Evolutionary conservation across 306 rosid genomes (phyloP).

Genomic region (Inga oerstediana): DNA sequence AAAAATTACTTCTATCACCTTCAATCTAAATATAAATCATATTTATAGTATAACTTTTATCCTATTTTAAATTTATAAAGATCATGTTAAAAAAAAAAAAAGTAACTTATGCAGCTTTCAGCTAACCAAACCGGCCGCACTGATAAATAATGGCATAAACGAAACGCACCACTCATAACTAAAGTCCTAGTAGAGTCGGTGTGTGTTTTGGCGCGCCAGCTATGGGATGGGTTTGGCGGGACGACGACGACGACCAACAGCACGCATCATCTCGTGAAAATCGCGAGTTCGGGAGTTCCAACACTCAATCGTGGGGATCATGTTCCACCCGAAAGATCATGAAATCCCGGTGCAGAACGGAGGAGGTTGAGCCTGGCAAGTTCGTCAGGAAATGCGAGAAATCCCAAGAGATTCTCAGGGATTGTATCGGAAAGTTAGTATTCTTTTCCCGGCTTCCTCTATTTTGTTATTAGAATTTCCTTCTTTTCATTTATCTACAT

Average conservation of each 20-base stretch:
- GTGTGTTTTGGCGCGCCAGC: not conserved
- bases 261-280: slow-evolving; percentile 22
- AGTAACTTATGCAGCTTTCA: no score
- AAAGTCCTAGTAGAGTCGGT: not conserved
- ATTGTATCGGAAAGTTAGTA: slow-evolving; percentile 64
- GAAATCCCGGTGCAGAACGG: slow-evolving; percentile 71
- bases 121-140: no score
- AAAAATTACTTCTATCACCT: no score
- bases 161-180: not conserved
- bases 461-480: not conserved
- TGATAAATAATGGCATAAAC: not conserved
- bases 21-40: no score
- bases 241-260: slow-evolving; percentile 38
- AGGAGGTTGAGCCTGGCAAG: slow-evolving; percentile 86
- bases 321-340: slow-evolving; percentile 64
- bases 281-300: not conserved
- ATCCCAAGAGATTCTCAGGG: slow-evolving; percentile 72
- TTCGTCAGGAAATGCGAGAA: slow-evolving; percentile 79
- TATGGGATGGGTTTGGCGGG: slow-evolving; percentile 83
- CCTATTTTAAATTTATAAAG: no score
- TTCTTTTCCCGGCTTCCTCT: not conserved
- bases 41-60: no score
- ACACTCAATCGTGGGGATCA: slow-evolving; percentile 31
- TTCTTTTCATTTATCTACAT: not conserved
- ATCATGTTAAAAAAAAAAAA: no score